Base-by-base conservation (phyloP, 2,329 filamentous ascomycete species). In the Claviceps sorghi region DNA sequence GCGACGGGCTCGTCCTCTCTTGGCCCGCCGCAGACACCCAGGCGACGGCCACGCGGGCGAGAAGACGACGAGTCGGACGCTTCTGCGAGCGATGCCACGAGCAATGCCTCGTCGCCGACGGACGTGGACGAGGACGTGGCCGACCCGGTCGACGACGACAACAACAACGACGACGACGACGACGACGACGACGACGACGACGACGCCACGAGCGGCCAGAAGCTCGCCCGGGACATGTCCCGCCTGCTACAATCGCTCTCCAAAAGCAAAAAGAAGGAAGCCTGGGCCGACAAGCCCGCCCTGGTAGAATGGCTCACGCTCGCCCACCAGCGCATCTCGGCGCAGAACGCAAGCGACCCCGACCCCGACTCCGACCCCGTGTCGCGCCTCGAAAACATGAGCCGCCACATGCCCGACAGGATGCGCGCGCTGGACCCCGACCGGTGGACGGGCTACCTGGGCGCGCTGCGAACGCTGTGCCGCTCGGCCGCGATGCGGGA, bases 381-480 rank as follows among this genome's bases (percentile, higher is more conserved):
- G 7, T 4, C 41, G 29, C 47, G 50, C 5, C 50, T 54, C 13
- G 41, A 44, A 0, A 41, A 17, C 21, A 36, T 52, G 5, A 2
- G 40, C 8, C 53, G 47, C 2, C 48, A 52, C 22, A 19, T 52
- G 2, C 11, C 34, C 2, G 38, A 40, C 21, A 21, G 19, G 30
- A 13, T 50, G 21, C 32, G 34, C 3, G 43, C 34, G 0, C 43
- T 52, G 10, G 32, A 13, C 4, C 29, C 48, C 5, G 36, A 9
- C 7, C 52, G 52, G 6, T 63, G 62, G 61, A 21, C 42, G 2
- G 38, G 1, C 7, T 65, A 66, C 53, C 53, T 60, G 36, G 48
- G 29, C 9, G 57, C 59, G 52, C 59, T 65, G 38, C 15, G 52
- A 38, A 36, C 48, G 2, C 49, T 60, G 22, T 57, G 55, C 44